Conservation (phyloP, 495 filamentous ascomycete species). For the Penicillium soppii region DNA sequence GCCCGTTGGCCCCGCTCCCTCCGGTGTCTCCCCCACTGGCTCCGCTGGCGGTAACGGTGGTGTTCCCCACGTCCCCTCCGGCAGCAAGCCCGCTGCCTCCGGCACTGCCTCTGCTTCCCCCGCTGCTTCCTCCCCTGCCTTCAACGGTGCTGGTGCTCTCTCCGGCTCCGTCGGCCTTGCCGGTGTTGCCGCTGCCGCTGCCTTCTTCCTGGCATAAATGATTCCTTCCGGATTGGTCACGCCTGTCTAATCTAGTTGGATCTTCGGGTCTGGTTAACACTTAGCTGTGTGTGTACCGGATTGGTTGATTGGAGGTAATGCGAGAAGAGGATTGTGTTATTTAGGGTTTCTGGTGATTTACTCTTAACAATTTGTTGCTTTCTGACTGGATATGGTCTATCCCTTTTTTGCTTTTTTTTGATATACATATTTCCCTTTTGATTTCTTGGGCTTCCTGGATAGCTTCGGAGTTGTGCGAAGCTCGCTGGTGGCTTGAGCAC, state of each 20-base stretch:
- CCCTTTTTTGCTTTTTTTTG: constrained; percentile 23
- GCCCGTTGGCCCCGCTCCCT: constrained; percentile 25
- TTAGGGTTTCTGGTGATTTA: constrained; percentile 34
- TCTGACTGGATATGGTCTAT: constrained; percentile 33
- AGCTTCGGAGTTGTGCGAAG: constrained; percentile 45
- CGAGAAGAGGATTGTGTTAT: constrained; percentile 21
- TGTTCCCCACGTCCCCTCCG: constrained; percentile 28
- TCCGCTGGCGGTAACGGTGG: constrained; percentile 16
- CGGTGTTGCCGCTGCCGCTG: constrained; percentile 48
- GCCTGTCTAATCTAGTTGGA: constrained; percentile 13
- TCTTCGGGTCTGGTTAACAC: not conserved
- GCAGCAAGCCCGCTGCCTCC: constrained; percentile 20
- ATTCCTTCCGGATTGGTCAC: constrained; percentile 27
- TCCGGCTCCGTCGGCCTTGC: constrained; percentile 49
- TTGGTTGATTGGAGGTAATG: constrained; percentile 5
- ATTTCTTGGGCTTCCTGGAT: constrained; percentile 37
- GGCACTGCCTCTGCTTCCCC: constrained; percentile 28
- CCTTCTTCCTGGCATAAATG: constrained; percentile 55
- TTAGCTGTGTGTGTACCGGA: not conserved
- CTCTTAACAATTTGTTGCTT: constrained; percentile 26
- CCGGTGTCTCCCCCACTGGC: constrained; percentile 13
- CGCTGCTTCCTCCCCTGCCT: constrained; percentile 36
- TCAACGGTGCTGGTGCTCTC: constrained; percentile 50
- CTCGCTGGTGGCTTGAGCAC: constrained; percentile 43
- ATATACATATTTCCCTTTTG: constrained; percentile 28